Conservation (phyloP, 176 grass and related monocot species). For the Hsuehochloa calcarea region DNA sequence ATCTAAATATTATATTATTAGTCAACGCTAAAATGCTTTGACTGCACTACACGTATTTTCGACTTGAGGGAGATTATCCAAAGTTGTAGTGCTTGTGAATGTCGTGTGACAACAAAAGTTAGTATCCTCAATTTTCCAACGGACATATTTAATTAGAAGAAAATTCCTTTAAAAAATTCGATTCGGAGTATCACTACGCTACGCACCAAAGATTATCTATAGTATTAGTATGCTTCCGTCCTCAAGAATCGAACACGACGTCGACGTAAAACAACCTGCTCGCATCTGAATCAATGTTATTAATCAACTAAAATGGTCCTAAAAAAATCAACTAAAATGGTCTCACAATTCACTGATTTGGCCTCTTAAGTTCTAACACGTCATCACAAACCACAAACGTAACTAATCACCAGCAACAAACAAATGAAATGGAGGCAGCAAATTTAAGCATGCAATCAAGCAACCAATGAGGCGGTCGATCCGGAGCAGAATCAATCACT, state of each 20-base stretch:
- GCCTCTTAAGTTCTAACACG: not conserved
- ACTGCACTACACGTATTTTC: not conserved
- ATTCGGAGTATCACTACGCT: not conserved
- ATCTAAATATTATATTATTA: not conserved
- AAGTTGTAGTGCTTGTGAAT: not conserved
- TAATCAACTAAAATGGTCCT: conserved; percentile 8
- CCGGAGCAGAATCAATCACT: not conserved
- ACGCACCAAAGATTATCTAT: not conserved
- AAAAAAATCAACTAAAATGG: conserved; percentile 3
- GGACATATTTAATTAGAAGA: not conserved
- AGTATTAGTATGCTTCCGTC: not conserved
- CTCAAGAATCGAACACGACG: conserved; percentile 11
- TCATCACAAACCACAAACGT: not conserved
- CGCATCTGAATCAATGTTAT: not conserved
- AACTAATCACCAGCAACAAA: not conserved
- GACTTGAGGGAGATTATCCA: not conserved
- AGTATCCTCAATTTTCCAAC: not conserved
- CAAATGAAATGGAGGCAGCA: not conserved
- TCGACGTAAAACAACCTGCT: conserved; percentile 6
- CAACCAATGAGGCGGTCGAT: not conserved
- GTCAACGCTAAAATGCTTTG: not conserved
- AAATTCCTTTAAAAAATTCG: not conserved
- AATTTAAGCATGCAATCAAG: not conserved
- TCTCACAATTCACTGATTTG: not conserved
- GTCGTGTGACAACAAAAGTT: not conserved